These are phyloP conservation scores for Russula dissimulans DNA, from an alignment of 768 basidiomycete genomes.

Conservation along the genomic window DNA sequence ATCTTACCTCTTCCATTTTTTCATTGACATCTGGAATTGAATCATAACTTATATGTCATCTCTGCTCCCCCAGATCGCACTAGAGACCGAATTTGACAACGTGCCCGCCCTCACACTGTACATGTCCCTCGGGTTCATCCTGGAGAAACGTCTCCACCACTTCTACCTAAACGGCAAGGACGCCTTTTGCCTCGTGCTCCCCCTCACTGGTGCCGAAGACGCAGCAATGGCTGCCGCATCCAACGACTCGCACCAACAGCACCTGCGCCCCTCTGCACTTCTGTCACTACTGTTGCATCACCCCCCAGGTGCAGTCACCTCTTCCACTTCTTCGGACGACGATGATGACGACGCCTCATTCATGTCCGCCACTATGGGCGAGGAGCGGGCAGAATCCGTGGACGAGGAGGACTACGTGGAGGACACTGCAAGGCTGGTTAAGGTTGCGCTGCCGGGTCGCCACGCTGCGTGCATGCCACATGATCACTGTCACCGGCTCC, in stretches of 20 bases:
- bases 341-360: not conserved
- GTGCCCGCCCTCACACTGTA: constrained; percentile 80
- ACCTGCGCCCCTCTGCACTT: not conserved
- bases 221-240: not conserved
- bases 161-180: constrained; percentile 98
- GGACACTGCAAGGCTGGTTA: constrained; percentile 8
- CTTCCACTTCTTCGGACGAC: no score
- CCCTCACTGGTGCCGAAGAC: constrained; percentile 31
- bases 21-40: not conserved
- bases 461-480: constrained; percentile 12
- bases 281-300: not conserved
- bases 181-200: constrained; percentile 75
- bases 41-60: not conserved
- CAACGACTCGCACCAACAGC: not conserved
- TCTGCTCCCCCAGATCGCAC: constrained; percentile 52
- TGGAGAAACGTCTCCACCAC: constrained; percentile 87
- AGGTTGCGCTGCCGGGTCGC: constrained; percentile 14
- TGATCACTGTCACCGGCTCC: no score
- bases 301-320: no score
- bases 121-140: constrained; percentile 86
- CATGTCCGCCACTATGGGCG: not conserved
- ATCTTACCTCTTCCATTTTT: not conserved
- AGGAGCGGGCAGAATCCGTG: not conserved
- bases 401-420: not conserved
- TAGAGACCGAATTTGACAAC: constrained; percentile 97